Evolutionary conservation across 108 stramenopile genomes (phyloP).

Genomic region (Cyclostephanos tholiformis): DNA sequence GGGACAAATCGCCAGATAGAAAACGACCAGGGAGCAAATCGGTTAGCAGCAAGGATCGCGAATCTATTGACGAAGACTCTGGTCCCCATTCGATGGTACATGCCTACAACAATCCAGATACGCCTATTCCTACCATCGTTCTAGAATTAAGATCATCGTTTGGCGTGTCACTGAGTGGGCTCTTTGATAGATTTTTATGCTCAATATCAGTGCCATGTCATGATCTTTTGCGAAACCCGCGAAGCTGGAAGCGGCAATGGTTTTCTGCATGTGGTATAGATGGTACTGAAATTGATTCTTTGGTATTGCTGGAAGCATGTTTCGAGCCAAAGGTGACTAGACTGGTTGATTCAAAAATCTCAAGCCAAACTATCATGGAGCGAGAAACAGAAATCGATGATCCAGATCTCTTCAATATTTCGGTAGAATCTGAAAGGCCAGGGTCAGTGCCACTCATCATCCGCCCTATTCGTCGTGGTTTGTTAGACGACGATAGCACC

Average conservation of each 20-base stretch:
- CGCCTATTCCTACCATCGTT: constrained; percentile 72
- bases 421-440: constrained; percentile 46
- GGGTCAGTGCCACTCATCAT: constrained; percentile 48
- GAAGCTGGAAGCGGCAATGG: constrained; percentile 64
- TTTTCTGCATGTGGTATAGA: constrained; percentile 31
- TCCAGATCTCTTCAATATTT: constrained; percentile 30
- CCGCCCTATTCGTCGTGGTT: constrained; percentile 16
- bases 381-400: constrained; percentile 4
- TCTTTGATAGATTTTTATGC: constrained; percentile 75
- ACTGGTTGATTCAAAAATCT: background rate
- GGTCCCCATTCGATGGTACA: constrained; percentile 74
- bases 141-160: constrained; percentile 60
- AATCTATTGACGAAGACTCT: constrained; percentile 25
- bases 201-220: constrained; percentile 57
- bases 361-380: background rate
- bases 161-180: constrained; percentile 51
- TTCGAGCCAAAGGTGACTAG: constrained; percentile 46
- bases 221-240: constrained; percentile 59
- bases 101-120: constrained; percentile 74
- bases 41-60: constrained; percentile 17
- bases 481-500: constrained; percentile 45
- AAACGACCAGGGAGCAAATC: constrained; percentile 14
- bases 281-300: constrained; percentile 26
- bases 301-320: constrained; percentile 49
- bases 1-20: constrained; percentile 47